Conservation (phyloP, 495 filamentous ascomycete species). For the Penicillium simplicissimum region DNA sequence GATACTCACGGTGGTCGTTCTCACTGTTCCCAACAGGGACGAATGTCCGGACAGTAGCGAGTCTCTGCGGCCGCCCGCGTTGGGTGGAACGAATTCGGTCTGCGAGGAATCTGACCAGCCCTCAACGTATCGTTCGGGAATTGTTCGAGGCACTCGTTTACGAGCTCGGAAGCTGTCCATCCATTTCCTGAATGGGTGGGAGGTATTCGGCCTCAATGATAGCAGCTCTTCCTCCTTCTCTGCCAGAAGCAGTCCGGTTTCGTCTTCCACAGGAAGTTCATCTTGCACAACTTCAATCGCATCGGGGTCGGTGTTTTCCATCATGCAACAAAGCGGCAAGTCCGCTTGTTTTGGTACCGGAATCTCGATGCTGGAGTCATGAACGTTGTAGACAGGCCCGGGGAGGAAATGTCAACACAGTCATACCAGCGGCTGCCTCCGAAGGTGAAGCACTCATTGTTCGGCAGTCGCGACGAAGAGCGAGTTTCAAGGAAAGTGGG, state of each 20-base stretch:
- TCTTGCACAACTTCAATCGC: conserved; percentile 4
- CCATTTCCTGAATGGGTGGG: conserved; percentile 54
- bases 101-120: conserved; percentile 47
- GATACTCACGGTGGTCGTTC: conserved; percentile 72
- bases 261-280: conserved; percentile 8
- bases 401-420: background rate
- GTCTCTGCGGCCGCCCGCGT: conserved; percentile 24
- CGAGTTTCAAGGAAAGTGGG: conserved; percentile 3
- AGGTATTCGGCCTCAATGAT: conserved; percentile 10
- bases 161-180: conserved; percentile 53
- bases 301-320: conserved; percentile 16
- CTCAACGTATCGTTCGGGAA: conserved; percentile 34
- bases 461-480: conserved; percentile 21
- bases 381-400: conserved; percentile 9
- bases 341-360: conserved; percentile 3
- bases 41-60: conserved; percentile 64
- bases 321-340: conserved; percentile 10
- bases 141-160: conserved; percentile 28
- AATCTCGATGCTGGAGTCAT: conserved; percentile 8
- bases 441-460: conserved; percentile 15
- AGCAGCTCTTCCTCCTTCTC: conserved; percentile 6
- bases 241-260: conserved; percentile 13
- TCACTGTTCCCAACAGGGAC: conserved; percentile 72
- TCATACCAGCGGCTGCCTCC: conserved; percentile 8
- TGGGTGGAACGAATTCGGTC: conserved; percentile 28